Conservation (phyloP, 2,329 filamentous ascomycete genomes). For the Chaetomiaceae sp. region DNA sequence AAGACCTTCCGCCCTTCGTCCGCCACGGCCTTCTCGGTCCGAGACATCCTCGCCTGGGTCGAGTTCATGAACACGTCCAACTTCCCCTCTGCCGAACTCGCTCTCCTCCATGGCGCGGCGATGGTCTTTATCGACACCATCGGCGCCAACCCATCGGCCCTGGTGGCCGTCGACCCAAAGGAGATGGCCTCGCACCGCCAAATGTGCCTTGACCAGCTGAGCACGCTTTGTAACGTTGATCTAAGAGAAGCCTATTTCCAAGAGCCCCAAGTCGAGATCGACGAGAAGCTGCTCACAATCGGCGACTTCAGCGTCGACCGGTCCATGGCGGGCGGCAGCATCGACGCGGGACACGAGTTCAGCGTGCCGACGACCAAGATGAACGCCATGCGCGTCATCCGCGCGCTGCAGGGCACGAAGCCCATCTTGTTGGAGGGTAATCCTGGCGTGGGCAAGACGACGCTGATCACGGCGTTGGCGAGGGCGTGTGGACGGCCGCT, state of each 20-base stretch:
- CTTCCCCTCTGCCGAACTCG: constrained; percentile 40
- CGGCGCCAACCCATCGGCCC: constrained; percentile 87
- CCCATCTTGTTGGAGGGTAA: constrained; percentile 93
- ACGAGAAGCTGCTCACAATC: constrained; percentile 54
- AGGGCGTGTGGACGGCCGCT: constrained; percentile 73
- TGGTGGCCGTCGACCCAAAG: constrained; percentile 67
- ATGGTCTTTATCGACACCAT: constrained; percentile 96
- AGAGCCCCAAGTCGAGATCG: constrained; percentile 53
- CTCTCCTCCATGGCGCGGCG: constrained; percentile 75
- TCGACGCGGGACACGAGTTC: constrained; percentile 66
- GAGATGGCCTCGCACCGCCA: constrained; percentile 67
- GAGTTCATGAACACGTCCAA: constrained; percentile 76
- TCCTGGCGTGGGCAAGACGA: constrained; percentile 97
- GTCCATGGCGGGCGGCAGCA: constrained; percentile 38
- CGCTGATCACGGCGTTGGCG: constrained; percentile 80
- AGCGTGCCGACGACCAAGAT: constrained; percentile 82
- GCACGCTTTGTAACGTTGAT: constrained; percentile 63
- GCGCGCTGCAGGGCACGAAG: constrained; percentile 82
- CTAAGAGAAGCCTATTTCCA: constrained; percentile 61
- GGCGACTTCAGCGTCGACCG: constrained; percentile 69
- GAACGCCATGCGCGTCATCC: constrained; percentile 86
- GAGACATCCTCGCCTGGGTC: constrained; percentile 90
- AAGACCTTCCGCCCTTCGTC: constrained; percentile 70
- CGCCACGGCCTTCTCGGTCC: constrained; percentile 76
- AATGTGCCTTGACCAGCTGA: constrained; percentile 68